Evolutionary conservation across 768 basidiomycete species (phyloP).

Genomic region (Calocybe cyanea): DNA sequence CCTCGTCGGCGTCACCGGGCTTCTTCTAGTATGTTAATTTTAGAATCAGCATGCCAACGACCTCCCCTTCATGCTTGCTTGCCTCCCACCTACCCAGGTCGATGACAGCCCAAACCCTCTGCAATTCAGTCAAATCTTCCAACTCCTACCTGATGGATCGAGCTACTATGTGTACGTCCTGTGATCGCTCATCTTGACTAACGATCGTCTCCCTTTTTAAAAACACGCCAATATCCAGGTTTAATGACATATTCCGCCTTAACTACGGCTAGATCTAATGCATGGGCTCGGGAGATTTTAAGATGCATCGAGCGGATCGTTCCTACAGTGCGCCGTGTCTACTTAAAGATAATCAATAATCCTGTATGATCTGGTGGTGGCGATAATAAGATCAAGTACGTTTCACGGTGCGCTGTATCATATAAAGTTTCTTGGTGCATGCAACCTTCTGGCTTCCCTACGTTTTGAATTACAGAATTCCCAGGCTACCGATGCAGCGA

Average conservation of each 20-base stretch:
- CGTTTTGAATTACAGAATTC: too few relatives aligned
- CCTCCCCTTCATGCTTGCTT: too few relatives aligned
- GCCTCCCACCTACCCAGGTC: too few relatives aligned
- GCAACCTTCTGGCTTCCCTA: too few relatives aligned
- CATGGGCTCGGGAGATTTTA: too few relatives aligned
- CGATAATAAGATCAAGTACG: conserved; percentile 4
- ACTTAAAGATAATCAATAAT: too few relatives aligned
- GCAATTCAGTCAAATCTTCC: conserved; percentile 91
- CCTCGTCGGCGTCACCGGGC: conserved; percentile 87
- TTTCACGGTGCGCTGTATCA: neutral
- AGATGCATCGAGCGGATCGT: too few relatives aligned
- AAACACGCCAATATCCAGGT: conserved; percentile 32
- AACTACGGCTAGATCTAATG: conserved; percentile 52
- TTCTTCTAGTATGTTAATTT: conserved; percentile 65
- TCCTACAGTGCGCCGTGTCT: too few relatives aligned
- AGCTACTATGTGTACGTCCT: conserved; percentile 81
- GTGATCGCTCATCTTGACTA: neutral
- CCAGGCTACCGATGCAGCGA: too few relatives aligned
- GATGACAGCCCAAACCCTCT: conserved; percentile 80
- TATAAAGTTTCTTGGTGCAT: too few relatives aligned
- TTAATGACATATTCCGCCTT: conserved; percentile 92
- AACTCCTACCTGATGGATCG: conserved; percentile 70
- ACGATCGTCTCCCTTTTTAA: neutral
- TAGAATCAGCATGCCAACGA: too few relatives aligned
- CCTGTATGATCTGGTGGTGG: conserved; percentile 8